Evolutionary conservation across 169 alveolate genomes (phyloP), one percentile per base, ranked within the genome.

Genomic region (Fabrea salina): DNA sequence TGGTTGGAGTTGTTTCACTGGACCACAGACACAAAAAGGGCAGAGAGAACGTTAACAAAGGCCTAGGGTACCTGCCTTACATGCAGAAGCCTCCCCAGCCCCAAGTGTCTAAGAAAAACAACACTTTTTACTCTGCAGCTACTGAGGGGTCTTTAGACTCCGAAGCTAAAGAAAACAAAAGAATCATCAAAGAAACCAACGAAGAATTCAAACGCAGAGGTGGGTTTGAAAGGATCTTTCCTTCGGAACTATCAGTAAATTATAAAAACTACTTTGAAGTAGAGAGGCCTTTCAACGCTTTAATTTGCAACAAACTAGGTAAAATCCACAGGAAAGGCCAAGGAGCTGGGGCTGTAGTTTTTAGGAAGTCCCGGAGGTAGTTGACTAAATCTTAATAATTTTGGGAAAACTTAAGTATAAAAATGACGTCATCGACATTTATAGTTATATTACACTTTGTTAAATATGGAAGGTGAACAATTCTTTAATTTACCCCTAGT

Each of bases 1-100:
- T 91, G n/a, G 81, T 84, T 33, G 97, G 97, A 5, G 77, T 66
- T 25, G 66, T 70, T 2, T 44, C 79, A 70, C 13, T 40, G 7
- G 44, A 49, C n/a, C 91, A 1, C 76, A 64, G 78, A 41, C 27
- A 75, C 32, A 67, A 40, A 40, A 30, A 43, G 16, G 43, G 35
- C 11, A 58, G 33, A 3, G 71, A 27, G 1, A 58, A 22, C 8
- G 47, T 30, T 30, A 58, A 58, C 33, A 58, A 58, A 58, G 71
- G 49, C 33, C 33, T 58, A 32, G 33, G 33, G 8, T 58, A 58
- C 33, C 27, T 35, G 4, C 49, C 71, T 58, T 58, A 58, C 33
- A 58, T 58, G 71, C 43, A 58, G 33, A 27, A 58, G 33, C 27
- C 27, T 51, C 25, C 33, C 27, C 19, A 27, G 27, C 13, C 33